Base-by-base conservation (phyloP, 345 rosid genomes). In the Pugionium cornutum region DNA sequence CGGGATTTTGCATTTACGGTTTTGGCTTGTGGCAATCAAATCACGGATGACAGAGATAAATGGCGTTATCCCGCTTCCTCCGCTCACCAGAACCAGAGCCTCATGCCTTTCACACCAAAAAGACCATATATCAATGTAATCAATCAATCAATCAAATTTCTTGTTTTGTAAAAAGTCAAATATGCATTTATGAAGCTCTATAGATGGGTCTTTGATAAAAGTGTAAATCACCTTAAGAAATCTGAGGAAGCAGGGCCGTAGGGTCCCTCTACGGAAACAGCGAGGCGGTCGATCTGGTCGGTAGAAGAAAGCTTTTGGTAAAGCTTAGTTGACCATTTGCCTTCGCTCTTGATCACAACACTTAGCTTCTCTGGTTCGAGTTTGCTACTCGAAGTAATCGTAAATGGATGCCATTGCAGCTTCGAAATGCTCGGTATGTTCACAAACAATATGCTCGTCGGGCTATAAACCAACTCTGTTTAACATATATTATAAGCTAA, bases 391-490 rank as follows among this genome's bases (percentile, higher is more conserved):
- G 97, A 92, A 53, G 75, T 77, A 39, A 92, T 77, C 4, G 96
- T 87, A 71, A 83, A 92, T 1, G 98, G 98, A 79, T 92, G 98
- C 98, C 98, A 92, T 33, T 92, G 96, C 45, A 86, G 69, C 78
- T 73, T 87, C 5, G 97, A 92, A 65, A 92, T 78, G 59, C 80
- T 66, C 2, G 97, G 97, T 49, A 92, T 83, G 62, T 83, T 92
- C 28, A 92, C 26, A 59, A 86, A 88, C 80, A 88, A 1, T 39
- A 75, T 74, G 75, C 97, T 92, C 0, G 88, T 82, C 7, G 96
- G 81, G 62, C 78, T 83, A 62, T 86, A 89, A 35, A 44, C 72
- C 79, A 89, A 74, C 70, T 82, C 98, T 91, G 37, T 18, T 18
- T 18, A 18, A 18, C 18, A 18, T 18, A 18, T 18, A 18, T 18